These are phyloP conservation scores for Plantago elongata DNA, from an alignment of 257 asterid species.

Conservation along the genomic window DNA sequence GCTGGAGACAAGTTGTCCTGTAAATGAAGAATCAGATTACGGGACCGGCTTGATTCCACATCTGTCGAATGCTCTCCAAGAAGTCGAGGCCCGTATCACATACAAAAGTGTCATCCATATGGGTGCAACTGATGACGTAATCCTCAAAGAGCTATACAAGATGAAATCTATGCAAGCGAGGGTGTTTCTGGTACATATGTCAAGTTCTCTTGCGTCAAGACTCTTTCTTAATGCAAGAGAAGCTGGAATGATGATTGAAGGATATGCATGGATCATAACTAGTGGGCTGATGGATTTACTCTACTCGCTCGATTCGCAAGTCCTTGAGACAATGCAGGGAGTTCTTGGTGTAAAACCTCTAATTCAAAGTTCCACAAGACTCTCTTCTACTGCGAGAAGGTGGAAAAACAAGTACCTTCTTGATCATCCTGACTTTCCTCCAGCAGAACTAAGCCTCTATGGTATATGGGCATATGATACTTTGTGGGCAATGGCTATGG, in stretches of 20 bases:
- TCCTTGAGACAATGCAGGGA: slow-evolving; percentile 27
- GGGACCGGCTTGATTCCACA: slow-evolving; percentile 30
- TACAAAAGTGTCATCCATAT: slow-evolving; percentile 24
- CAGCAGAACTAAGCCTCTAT: slow-evolving; percentile 18
- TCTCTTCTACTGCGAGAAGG: slow-evolving; percentile 10
- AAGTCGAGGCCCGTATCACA: slow-evolving; percentile 15
- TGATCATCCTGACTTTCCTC: slow-evolving; percentile 10
- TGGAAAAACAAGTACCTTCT: slow-evolving; percentile 12
- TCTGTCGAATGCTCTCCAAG: slow-evolving; percentile 27
- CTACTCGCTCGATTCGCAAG: slow-evolving; percentile 6
- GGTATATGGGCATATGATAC: slow-evolving; percentile 39
- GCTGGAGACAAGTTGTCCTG: slow-evolving; percentile 30
- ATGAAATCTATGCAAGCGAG: slow-evolving; percentile 34
- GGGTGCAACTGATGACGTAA: slow-evolving; percentile 26
- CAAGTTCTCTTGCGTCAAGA: slow-evolving; percentile 17
- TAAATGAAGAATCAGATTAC: slow-evolving; percentile 28
- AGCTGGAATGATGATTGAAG: slow-evolving; percentile 32
- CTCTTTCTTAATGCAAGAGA: slow-evolving; percentile 25
- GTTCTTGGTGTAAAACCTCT: slow-evolving; percentile 32
- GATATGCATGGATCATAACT: slow-evolving; percentile 34
- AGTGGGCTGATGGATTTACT: background rate
- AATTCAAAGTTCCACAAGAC: slow-evolving; percentile 18
- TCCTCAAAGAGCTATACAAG: slow-evolving; percentile 25
- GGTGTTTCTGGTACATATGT: slow-evolving; percentile 31
- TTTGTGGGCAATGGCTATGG: slow-evolving; percentile 31